These are phyloP conservation scores for Thermomyces lanuginosus DNA, from an alignment of 2,329 filamentous ascomycete genomes.

Conservation along the genomic window DNA sequence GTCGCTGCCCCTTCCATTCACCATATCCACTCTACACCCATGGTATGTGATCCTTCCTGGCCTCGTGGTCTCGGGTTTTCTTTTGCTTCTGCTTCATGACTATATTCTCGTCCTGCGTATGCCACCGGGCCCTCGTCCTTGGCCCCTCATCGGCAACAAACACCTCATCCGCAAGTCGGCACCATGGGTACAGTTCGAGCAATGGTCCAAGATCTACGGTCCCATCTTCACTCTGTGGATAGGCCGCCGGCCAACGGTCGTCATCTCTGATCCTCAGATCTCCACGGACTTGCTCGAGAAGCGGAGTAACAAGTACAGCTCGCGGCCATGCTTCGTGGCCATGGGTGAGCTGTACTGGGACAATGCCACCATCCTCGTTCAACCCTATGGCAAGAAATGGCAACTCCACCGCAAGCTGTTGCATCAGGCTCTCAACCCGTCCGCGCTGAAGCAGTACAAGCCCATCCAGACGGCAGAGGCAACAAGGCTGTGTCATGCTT, in stretches of 20 bases:
- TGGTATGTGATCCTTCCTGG: conserved; percentile 1
- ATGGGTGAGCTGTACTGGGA: conserved; percentile 19
- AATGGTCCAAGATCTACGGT: conserved; percentile 21
- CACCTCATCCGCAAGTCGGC: conserved; percentile 11
- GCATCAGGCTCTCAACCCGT: conserved; percentile 34
- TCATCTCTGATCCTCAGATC: conserved; percentile 18
- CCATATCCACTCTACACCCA: not conserved
- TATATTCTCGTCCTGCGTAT: conserved; percentile 14
- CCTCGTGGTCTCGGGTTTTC: conserved; percentile 17
- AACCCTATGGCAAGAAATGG: conserved; percentile 37
- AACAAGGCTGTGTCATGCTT: conserved; percentile 25
- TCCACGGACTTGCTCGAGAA: conserved; percentile 24
- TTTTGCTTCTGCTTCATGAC: conserved; percentile 12
- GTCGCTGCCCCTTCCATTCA: not conserved
- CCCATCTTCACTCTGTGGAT: conserved; percentile 22
- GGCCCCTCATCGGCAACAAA: conserved; percentile 15
- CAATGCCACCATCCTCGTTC: conserved; percentile 31
- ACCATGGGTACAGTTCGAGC: conserved; percentile 16
- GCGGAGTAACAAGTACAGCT: conserved; percentile 23
- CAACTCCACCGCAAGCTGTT: conserved; percentile 28
- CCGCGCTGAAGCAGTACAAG: conserved; percentile 32
- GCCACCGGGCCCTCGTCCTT: conserved; percentile 13
- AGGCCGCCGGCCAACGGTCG: conserved; percentile 19
- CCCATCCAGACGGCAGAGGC: conserved; percentile 36
- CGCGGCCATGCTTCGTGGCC: conserved; percentile 16